A percentile compares a stretch with the other conserved stretches of the same genome.
These are phyloP conservation scores for Sistotremastrum suecicum DNA, from an alignment of 768 basidiomycete species.

Conservation along the genomic window DNA sequence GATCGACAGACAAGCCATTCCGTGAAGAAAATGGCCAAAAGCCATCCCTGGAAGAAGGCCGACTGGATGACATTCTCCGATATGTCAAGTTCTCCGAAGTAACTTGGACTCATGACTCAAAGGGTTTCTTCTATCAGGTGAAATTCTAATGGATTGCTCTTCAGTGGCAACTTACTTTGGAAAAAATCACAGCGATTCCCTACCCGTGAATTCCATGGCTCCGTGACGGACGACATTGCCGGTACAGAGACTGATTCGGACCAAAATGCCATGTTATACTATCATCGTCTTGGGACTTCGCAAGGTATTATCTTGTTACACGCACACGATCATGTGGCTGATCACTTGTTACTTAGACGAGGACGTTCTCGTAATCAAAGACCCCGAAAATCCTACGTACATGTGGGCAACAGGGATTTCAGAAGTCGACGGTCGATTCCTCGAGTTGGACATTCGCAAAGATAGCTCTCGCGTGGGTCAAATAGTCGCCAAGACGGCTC, in stretches of 20 bases:
- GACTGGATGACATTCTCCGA: conserved; percentile 52
- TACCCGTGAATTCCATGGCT: conserved; percentile 29
- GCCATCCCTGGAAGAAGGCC: conserved; percentile 32
- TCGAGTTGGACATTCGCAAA: conserved; percentile 36
- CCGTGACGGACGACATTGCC: conserved; percentile 32
- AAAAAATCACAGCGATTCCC: conserved; percentile 59
- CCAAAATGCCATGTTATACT: conserved; percentile 59
- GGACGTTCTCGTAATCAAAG: conserved; percentile 48
- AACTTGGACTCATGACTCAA: conserved; percentile 63
- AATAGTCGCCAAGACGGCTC: not conserved
- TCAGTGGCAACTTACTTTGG: no score
- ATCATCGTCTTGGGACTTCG: conserved; percentile 56
- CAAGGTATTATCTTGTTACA: conserved; percentile 37
- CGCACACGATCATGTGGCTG: not conserved
- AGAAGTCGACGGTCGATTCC: conserved; percentile 49
- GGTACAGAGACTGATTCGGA: conserved; percentile 49
- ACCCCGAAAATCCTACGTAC: conserved; percentile 49
- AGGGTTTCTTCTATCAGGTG: conserved; percentile 76
- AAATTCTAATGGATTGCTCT: not conserved
- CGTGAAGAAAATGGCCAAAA: conserved; percentile 20
- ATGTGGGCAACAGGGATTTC: conserved; percentile 44
- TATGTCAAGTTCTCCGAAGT: conserved; percentile 67
- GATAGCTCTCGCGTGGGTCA: conserved; percentile 49
- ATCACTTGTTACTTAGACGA: not conserved
- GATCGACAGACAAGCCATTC: conserved; percentile 47